Base-by-base conservation (phyloP, 2,329 filamentous ascomycete genomes). In the Fusarium anguioides region DNA sequence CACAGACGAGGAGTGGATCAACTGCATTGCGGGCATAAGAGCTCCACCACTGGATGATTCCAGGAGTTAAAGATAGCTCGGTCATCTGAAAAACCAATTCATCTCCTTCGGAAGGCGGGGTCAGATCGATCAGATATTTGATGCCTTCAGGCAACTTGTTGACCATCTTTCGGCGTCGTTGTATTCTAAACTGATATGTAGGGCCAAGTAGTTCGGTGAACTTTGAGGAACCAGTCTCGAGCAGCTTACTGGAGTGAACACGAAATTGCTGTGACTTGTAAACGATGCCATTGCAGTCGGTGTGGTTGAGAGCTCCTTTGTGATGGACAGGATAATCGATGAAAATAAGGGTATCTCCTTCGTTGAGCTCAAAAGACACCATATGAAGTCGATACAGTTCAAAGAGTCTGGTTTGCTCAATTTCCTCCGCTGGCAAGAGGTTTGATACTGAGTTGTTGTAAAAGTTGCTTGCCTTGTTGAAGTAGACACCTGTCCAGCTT, bases 51-150 rank as follows among this genome's bases (percentile, higher is more conserved):
- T 80, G 79, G 26, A 82, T 81, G 31, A 90, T 81, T 1, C 84
- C 83, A 5, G 79, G 75, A 0, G 88, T 85, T 51, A 89, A 83
- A 14, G 84, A 89, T 14, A 90, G 71, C 57, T 87, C 83, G 1
- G 85, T 86, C 57, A 88, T 81, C 59, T 86, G 80, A 23, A 86
- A 83, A 3, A 89, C 84, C 11, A 87, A 82, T 14, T 90, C 88
- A 4, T 91, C 87, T 3, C 87, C 89, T 71, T 89, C 84, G 0
- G 77, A 76, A 1, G 86, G 83, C 1, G 89, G 89, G 1, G 88
- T 90, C 14, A 91, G 79, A 66, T 92, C 88, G 33, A 92, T 70
- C 18, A 90, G 77, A 65, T 85, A 91, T 57, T 83, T 82, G 70
- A 90, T 77, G 1, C 81, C 83, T 4, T 75, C 67, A 0, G 78